phyloP scores from a whole-genome alignment of 2,329 filamentous ascomycete genomes.

The Waltergamsia citrina region DNA sequence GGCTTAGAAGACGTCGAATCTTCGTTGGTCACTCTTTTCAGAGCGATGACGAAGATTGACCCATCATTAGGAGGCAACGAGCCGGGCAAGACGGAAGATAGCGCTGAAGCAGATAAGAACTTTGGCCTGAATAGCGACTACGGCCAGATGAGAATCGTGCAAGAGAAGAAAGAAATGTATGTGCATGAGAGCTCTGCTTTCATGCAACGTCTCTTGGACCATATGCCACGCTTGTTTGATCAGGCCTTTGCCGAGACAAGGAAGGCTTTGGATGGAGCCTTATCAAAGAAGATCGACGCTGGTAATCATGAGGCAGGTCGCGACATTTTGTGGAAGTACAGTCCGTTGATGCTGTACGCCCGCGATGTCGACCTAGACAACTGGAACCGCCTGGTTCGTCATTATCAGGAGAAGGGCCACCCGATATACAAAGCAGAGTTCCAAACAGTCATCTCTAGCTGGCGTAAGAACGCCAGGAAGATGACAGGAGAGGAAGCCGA shows the following conservation, averaged over 20 bases:
- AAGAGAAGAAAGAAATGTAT: conserved; percentile 91
- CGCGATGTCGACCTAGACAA: conserved; percentile 73
- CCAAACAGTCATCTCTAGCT: conserved; percentile 63
- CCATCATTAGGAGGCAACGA: conserved; percentile 57
- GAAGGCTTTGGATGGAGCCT: conserved; percentile 50
- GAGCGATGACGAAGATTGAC: conserved; percentile 89
- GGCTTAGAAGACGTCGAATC: conserved; percentile 71
- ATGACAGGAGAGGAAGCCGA: conserved; percentile 69
- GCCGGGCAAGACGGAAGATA: conserved; percentile 37
- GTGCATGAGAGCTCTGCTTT: conserved; percentile 66
- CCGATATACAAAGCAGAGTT: conserved; percentile 77
- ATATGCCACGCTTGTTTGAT: conserved; percentile 75
- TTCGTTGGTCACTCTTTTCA: conserved; percentile 74
- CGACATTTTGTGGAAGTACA: conserved; percentile 76
- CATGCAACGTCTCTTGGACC: conserved; percentile 68
- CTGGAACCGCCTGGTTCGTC: conserved; percentile 71
- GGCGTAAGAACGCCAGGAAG: conserved; percentile 73
- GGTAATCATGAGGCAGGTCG: conserved; percentile 63
- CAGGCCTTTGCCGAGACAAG: conserved; percentile 62
- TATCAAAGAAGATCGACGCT: conserved; percentile 59
- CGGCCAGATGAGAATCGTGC: conserved; percentile 85
- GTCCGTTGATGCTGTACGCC: conserved; percentile 77
- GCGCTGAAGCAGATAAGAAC: conserved; percentile 29
- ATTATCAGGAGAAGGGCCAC: conserved; percentile 71
- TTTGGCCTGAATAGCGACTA: conserved; percentile 60